A percentile compares a stretch with the other conserved stretches of the same genome.
Evolutionary conservation across 106 monocot genomes (phyloP).

Genomic region (Amphibolis antarctica): DNA sequence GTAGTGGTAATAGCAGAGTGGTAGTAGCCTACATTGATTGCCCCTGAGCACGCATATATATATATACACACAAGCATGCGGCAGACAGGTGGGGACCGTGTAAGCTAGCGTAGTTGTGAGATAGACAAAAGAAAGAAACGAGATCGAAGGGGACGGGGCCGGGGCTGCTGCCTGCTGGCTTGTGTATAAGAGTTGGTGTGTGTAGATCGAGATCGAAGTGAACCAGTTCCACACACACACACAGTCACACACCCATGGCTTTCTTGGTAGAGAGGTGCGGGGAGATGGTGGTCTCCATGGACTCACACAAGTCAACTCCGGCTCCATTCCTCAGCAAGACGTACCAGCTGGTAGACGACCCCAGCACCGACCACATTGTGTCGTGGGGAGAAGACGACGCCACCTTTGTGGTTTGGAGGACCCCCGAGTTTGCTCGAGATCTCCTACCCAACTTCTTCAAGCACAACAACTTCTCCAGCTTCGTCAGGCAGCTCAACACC

Average conservation of each 20-base stretch:
- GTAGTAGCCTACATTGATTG: too few relatives aligned
- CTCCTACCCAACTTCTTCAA: slow-evolving; percentile 92
- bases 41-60: too few relatives aligned
- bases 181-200: not conserved
- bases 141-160: too few relatives aligned
- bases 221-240: too few relatives aligned
- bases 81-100: too few relatives aligned
- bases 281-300: slow-evolving; percentile 37
- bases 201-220: too few relatives aligned
- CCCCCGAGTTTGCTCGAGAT: slow-evolving; percentile 75
- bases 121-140: too few relatives aligned
- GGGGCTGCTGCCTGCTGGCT: too few relatives aligned
- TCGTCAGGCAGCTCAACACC: slow-evolving; percentile 94
- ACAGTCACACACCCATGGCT: slow-evolving; percentile 22
- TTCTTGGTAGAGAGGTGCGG: slow-evolving; percentile 52
- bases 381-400: slow-evolving; percentile 75
- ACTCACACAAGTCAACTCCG: slow-evolving; percentile 52
- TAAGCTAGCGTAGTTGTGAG: too few relatives aligned
- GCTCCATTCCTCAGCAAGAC: slow-evolving; percentile 88
- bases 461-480: slow-evolving; percentile 98
- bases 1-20: too few relatives aligned
- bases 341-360: slow-evolving; percentile 81
- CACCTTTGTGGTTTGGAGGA: slow-evolving; percentile 84
- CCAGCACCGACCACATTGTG: slow-evolving; percentile 75
- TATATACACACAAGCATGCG: too few relatives aligned